These are phyloP conservation scores for Aspergillus sp. DNA, from an alignment of 2,329 filamentous ascomycete species.

Conservation along the genomic window DNA sequence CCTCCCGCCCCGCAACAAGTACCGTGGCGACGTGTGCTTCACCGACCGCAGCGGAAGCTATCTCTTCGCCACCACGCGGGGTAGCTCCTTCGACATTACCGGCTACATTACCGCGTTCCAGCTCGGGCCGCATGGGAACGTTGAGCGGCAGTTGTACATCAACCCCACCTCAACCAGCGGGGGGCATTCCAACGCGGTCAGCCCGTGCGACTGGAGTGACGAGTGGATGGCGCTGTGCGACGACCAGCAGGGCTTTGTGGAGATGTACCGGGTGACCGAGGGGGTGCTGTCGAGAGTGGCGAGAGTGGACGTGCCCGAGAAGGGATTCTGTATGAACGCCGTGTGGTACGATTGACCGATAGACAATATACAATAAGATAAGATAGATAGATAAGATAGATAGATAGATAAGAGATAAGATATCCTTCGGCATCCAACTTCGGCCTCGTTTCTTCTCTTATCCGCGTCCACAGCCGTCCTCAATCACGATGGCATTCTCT, in stretches of 20 bases:
- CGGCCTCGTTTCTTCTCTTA: conserved; percentile 7
- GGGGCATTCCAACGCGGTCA: conserved; percentile 81
- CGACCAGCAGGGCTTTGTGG: conserved; percentile 76
- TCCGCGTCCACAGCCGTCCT: neutral
- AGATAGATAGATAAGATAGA: conserved; percentile 5
- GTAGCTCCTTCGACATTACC: conserved; percentile 64
- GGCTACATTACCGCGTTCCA: conserved; percentile 78
- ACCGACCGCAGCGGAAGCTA: conserved; percentile 60
- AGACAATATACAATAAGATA: conserved; percentile 54
- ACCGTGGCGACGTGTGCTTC: conserved; percentile 76
- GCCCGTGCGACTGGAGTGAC: conserved; percentile 71
- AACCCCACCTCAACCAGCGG: conserved; percentile 80
- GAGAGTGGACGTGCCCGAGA: conserved; percentile 66
- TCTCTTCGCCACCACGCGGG: conserved; percentile 75
- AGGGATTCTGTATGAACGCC: conserved; percentile 94
- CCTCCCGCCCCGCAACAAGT: conserved; percentile 46
- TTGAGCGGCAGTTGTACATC: conserved; percentile 69
- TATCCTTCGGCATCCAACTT: conserved; percentile 15
- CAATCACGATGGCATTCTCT: neutral
- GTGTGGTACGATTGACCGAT: conserved; percentile 71
- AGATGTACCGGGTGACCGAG: conserved; percentile 79
- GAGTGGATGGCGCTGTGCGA: conserved; percentile 87
- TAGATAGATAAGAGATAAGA: conserved; percentile 1
- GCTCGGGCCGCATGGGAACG: conserved; percentile 57
- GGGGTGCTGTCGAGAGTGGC: conserved; percentile 73